Percentiles rank a stretch among this genome's conserved stretches.
These are phyloP conservation scores for Zygoascus flipseniorum DNA, from an alignment of 805 yeast genomes.

Conservation along the genomic window DNA sequence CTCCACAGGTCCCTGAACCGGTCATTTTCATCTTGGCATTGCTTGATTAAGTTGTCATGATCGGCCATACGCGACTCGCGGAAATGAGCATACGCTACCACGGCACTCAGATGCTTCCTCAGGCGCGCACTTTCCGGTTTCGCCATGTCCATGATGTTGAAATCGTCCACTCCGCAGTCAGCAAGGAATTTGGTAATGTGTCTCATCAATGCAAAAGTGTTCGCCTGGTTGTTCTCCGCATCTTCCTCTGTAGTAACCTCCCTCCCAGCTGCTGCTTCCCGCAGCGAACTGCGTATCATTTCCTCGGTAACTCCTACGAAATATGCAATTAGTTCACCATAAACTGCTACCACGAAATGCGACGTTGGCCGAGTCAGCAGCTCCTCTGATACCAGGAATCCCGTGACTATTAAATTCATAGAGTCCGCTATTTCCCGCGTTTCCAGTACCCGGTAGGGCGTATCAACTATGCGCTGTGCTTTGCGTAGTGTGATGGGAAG, in stretches of 20 bases:
- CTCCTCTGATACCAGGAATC: slow-evolving; percentile 35
- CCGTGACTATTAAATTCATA: slow-evolving; percentile 34
- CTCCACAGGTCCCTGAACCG: slow-evolving; percentile 32
- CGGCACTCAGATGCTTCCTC: slow-evolving; percentile 64
- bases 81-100: slow-evolving; percentile 77
- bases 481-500: background rate
- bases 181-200: slow-evolving; percentile 54
- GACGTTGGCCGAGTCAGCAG: slow-evolving; percentile 49
- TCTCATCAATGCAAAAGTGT: slow-evolving; percentile 48
- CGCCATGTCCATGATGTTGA: slow-evolving; percentile 61
- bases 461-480: background rate
- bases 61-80: slow-evolving; percentile 69
- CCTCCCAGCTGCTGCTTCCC: slow-evolving; percentile 29
- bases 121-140: slow-evolving; percentile 68
- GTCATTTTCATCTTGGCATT: slow-evolving; percentile 43
- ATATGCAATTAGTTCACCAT: slow-evolving; percentile 53
- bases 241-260: slow-evolving; percentile 28
- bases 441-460: slow-evolving; percentile 50
- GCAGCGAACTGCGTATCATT: slow-evolving; percentile 19
- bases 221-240: slow-evolving; percentile 30
- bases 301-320: slow-evolving; percentile 46
- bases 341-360: slow-evolving; percentile 44
- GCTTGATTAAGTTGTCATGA: slow-evolving; percentile 52
- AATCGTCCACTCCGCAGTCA: slow-evolving; percentile 71
- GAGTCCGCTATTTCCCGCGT: slow-evolving; percentile 49